phyloP scores from a whole-genome alignment of 768 basidiomycete genomes.

The Mycena indigotica region DNA sequence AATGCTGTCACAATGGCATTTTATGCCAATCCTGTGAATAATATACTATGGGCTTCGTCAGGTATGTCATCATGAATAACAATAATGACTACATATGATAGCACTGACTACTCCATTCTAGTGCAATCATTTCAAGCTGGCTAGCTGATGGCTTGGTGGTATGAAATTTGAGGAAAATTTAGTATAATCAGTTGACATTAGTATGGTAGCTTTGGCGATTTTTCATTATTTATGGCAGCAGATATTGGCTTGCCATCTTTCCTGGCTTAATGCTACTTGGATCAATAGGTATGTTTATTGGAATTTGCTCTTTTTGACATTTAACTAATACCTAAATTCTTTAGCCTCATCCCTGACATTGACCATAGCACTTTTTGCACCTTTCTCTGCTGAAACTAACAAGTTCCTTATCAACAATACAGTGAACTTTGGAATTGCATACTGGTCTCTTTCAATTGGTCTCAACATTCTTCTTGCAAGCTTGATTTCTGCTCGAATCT shows the following conservation, averaged over 20 bases:
- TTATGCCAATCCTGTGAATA: no score
- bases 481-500: background rate
- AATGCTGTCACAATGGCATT: background rate
- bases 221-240: constrained; percentile 6
- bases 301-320: no score
- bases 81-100: no score
- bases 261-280: constrained; percentile 10
- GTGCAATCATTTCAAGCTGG: constrained; percentile 30
- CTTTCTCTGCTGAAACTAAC: background rate
- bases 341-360: no score
- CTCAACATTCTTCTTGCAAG: background rate
- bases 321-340: no score
- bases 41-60: no score
- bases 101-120: no score
- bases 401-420: background rate
- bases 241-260: constrained; percentile 8
- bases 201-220: constrained; percentile 20
- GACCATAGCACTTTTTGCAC: no score
- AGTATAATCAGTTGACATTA: background rate
- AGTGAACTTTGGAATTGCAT: background rate
- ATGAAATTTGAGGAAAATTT: no score
- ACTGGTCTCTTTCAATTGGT: background rate
- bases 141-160: constrained; percentile 27
- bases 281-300: no score
- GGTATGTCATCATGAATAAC: no score